Percentiles rank a stretch among this genome's conserved stretches.
Conservation (phyloP, 305 asterid genomes). For the Petunia hybrid region DNA sequence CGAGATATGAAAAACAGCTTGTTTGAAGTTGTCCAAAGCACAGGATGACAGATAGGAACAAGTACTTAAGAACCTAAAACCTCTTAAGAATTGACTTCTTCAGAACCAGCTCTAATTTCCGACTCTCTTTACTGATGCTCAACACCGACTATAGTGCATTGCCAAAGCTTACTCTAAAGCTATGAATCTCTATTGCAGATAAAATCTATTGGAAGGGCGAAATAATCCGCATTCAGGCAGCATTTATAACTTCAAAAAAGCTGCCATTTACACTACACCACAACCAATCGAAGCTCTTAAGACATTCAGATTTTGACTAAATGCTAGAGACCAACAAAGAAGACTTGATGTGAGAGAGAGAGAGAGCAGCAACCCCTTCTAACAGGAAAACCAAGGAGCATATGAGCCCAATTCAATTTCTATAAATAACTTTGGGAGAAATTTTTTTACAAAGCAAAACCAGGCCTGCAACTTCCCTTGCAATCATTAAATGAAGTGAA, state of each 20-base stretch:
- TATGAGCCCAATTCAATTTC: constrained; percentile 27
- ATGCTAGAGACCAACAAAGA: constrained; percentile 8
- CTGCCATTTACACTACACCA: background rate
- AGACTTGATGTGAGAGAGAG: background rate
- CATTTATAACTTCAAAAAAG: constrained; percentile 4
- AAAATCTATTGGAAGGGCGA: no score
- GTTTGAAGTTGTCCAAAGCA: no score
- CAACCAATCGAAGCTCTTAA: background rate
- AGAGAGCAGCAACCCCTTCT: background rate
- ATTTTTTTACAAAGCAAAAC: constrained; percentile 17
- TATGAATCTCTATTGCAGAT: no score
- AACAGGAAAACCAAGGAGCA: constrained; percentile 28
- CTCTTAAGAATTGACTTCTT: no score
- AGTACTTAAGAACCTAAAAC: no score
- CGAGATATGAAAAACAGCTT: no score
- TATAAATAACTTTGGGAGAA: constrained; percentile 28
- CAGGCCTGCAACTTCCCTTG: constrained; percentile 32
- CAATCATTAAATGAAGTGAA: constrained; percentile 32
- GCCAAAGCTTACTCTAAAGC: no score
- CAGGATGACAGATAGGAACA: no score
- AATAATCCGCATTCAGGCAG: background rate
- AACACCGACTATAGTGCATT: no score
- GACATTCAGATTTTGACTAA: constrained; percentile 2
- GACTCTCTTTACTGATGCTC: no score
- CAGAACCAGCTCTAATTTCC: no score